phyloP scores from a whole-genome alignment of 257 asterid species.

The Primulina eburnea region DNA sequence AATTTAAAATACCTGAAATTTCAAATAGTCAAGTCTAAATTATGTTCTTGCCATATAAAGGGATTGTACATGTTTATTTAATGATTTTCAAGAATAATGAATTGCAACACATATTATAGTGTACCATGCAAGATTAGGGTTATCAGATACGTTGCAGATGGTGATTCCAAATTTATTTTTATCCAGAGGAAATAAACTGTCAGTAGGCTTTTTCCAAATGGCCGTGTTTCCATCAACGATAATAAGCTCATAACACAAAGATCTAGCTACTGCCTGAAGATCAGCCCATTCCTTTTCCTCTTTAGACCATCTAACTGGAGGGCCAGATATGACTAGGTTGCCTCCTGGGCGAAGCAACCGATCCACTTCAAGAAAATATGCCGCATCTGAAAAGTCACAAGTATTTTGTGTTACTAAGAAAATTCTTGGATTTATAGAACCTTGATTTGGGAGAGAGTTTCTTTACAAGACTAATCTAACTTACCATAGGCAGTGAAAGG shows the following conservation, averaged over 20 bases:
- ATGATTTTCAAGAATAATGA: background rate
- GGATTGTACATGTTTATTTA: background rate
- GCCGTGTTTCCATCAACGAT: conserved; percentile 94
- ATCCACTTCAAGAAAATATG: conserved; percentile 96
- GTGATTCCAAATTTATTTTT: conserved; percentile 70
- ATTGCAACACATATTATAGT: background rate
- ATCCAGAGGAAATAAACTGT: conserved; percentile 70
- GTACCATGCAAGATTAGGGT: conserved; percentile 82
- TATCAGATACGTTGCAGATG: conserved; percentile 66
- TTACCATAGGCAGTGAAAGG: conserved; percentile 92
- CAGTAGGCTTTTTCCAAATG: conserved; percentile 85
- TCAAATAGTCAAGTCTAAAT: conserved; percentile 9
- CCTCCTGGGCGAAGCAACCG: conserved; percentile 97
- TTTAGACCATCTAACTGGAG: conserved; percentile 95
- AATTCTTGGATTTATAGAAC: background rate
- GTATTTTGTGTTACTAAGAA: conserved; percentile 23
- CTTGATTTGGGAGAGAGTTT: background rate
- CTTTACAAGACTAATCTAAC: conserved; percentile 26
- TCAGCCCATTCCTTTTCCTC: conserved; percentile 97
- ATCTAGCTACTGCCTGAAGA: conserved; percentile 81
- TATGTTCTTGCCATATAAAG: too few species aligned
- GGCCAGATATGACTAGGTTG: conserved; percentile 90
- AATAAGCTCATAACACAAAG: conserved; percentile 78
- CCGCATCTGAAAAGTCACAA: conserved; percentile 62
- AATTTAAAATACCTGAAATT: conserved; percentile 73